Percentiles rank a stretch among this genome's conserved stretches.
phyloP scores from a whole-genome alignment of 1,284 basidiomycete genomes.

The Microbotryum lychnidis-dioicae region DNA sequence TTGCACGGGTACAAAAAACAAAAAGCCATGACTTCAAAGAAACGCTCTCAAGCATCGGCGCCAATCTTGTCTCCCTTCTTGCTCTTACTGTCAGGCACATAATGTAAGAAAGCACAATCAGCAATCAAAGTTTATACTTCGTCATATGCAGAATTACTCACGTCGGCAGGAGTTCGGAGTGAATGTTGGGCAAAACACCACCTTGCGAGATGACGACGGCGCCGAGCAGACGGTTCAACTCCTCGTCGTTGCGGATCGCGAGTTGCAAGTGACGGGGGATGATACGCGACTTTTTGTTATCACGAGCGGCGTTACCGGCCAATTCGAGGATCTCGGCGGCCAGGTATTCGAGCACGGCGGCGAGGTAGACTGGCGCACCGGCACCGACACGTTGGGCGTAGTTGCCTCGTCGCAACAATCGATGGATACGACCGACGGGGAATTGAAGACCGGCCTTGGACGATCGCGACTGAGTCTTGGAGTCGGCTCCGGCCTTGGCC shows the following conservation, averaged over 20 bases:
- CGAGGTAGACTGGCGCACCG: constrained; percentile 62
- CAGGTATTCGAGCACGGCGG: constrained; percentile 75
- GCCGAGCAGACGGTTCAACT: constrained; percentile 59
- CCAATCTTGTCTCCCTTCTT: too few relatives aligned
- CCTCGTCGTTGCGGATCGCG: constrained; percentile 55
- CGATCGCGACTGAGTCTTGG: constrained; percentile 43
- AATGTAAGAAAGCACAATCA: too few relatives aligned
- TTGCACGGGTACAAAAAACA: too few relatives aligned
- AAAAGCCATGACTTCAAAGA: too few relatives aligned
- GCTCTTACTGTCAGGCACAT: too few relatives aligned
- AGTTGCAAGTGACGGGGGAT: constrained; percentile 83
- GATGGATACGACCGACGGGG: constrained; percentile 81
- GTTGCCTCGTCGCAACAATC: constrained; percentile 50
- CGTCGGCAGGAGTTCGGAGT: constrained; percentile 48
- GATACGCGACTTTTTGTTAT: constrained; percentile 81
- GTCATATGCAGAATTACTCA: too few relatives aligned
- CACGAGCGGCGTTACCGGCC: constrained; percentile 66
- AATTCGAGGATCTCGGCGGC: constrained; percentile 81
- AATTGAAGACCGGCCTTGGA: constrained; percentile 74
- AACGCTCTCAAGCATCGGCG: too few relatives aligned
- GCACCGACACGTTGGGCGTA: constrained; percentile 55
- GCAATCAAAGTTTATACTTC: too few relatives aligned
- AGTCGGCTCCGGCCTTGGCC: constrained; percentile 56
- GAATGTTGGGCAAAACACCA: constrained; percentile 70
- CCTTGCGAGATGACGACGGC: constrained; percentile 82